Conservation (phyloP, 208 protist genomes). For the Leishmania tropica region DNA sequence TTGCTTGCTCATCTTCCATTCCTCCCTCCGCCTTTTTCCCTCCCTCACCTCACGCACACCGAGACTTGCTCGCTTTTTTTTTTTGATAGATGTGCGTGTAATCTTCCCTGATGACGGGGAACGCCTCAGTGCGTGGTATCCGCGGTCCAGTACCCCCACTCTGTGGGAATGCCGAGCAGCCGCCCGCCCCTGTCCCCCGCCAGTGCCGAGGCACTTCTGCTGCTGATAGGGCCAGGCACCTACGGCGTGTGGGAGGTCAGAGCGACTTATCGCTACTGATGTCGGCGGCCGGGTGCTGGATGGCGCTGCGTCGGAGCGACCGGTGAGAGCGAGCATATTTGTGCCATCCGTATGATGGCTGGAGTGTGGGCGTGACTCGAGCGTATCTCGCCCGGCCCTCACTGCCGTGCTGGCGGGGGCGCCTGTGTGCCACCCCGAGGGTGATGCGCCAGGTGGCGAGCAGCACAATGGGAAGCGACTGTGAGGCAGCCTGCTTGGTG, state of each 20-base stretch:
- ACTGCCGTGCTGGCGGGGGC: background rate
- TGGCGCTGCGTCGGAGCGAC: background rate
- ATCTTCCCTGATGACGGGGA: too few species aligned
- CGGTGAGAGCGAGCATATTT: background rate
- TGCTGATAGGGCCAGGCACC: background rate
- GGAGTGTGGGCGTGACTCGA: background rate
- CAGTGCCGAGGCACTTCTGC: background rate
- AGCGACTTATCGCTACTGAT: background rate
- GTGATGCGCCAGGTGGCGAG: background rate
- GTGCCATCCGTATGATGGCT: background rate
- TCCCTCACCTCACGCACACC: background rate
- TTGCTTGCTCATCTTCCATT: background rate
- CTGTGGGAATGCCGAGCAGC: background rate
- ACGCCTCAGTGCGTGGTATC: background rate
- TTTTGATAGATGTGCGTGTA: background rate
- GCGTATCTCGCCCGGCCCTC: background rate
- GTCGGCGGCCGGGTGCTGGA: background rate
- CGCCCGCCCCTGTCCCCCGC: background rate
- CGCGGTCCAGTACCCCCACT: background rate
- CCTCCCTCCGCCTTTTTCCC: background rate
- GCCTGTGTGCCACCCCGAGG: background rate
- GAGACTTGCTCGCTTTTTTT: background rate
- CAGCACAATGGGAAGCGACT: background rate
- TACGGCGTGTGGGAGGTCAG: background rate
- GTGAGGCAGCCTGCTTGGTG: background rate